Evolutionary conservation across 208 protist species (phyloP).

Genomic region (Leishmania tarentolae): DNA sequence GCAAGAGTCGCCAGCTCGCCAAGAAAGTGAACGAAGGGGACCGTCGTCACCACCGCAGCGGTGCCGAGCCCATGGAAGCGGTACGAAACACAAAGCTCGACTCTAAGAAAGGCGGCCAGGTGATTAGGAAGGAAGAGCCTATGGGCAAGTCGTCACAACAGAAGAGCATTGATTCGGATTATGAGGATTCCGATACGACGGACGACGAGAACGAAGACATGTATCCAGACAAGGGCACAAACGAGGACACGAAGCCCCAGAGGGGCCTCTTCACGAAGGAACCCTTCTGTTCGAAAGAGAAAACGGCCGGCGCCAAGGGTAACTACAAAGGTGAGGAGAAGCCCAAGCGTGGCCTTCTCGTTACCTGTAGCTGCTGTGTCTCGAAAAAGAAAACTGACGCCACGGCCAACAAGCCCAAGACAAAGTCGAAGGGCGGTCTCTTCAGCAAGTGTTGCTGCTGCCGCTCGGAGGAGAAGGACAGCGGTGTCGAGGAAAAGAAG

Average conservation of each 20-base stretch:
- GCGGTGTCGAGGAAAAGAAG: slow-evolving; percentile 17
- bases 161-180: not conserved
- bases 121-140: slow-evolving; percentile 15
- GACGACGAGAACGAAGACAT: not conserved
- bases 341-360: not conserved
- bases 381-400: slow-evolving; percentile 2
- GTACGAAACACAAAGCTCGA: not conserved
- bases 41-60: slow-evolving; percentile 6
- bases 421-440: slow-evolving; percentile 14
- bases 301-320: too few species aligned
- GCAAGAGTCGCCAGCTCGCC: slow-evolving; percentile 10
- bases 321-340: too few species aligned
- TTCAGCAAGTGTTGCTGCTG: not conserved
- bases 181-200: not conserved
- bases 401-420: slow-evolving; percentile 6
- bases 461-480: not conserved
- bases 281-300: not conserved
- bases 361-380: not conserved
- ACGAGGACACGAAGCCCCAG: slow-evolving; percentile 3
- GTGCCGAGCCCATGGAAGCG: slow-evolving; percentile 1
- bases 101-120: slow-evolving; percentile 1
- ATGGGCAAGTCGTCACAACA: slow-evolving; percentile 2
- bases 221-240: not conserved
- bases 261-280: not conserved
- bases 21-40: slow-evolving; percentile 14